These are phyloP conservation scores for Mycothermus thermophilus DNA, from an alignment of 495 filamentous ascomycete genomes.

Conservation along the genomic window DNA sequence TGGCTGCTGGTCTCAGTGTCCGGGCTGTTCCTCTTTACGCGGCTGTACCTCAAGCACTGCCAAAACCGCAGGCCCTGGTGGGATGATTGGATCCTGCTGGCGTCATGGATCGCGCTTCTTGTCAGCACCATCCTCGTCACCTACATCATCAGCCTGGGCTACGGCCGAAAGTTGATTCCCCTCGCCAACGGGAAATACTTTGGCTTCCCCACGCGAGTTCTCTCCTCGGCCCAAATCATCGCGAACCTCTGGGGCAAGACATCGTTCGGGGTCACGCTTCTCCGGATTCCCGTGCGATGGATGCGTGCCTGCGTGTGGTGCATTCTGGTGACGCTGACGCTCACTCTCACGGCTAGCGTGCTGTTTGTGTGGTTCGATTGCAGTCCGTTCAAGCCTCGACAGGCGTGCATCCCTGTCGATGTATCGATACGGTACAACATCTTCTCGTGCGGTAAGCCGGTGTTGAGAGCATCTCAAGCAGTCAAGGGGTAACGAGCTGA, in stretches of 20 bases:
- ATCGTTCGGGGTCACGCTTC: slow-evolving; percentile 17
- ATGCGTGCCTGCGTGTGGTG: slow-evolving; percentile 7
- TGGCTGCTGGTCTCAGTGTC: slow-evolving; percentile 17
- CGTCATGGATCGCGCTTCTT: slow-evolving; percentile 11
- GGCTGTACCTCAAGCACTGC: slow-evolving; percentile 17
- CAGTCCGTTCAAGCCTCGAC: slow-evolving; percentile 9
- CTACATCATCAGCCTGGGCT: slow-evolving; percentile 16
- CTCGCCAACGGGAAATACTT: slow-evolving; percentile 6
- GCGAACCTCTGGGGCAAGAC: slow-evolving; percentile 19
- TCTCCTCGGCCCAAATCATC: slow-evolving; percentile 13
- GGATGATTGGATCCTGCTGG: slow-evolving; percentile 19
- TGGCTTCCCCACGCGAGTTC: slow-evolving; percentile 7
- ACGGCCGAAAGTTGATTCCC: slow-evolving; percentile 17
- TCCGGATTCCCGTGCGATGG: slow-evolving; percentile 12
- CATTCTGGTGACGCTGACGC: slow-evolving; percentile 22
- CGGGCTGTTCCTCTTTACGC: slow-evolving; percentile 15
- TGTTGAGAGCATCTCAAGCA: not conserved
- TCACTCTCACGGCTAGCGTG: slow-evolving; percentile 19
- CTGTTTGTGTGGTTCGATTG: slow-evolving; percentile 26
- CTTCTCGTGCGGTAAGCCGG: slow-evolving; percentile 13
- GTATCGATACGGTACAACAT: slow-evolving; percentile 14
- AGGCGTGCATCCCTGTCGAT: slow-evolving; percentile 15
- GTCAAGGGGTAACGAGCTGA: not conserved
- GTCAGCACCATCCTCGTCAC: slow-evolving; percentile 8
- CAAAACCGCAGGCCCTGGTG: slow-evolving; percentile 20